Conservation (phyloP, 192 early-diverging fungal species). For the Jimgerdemannia lactiflua region DNA sequence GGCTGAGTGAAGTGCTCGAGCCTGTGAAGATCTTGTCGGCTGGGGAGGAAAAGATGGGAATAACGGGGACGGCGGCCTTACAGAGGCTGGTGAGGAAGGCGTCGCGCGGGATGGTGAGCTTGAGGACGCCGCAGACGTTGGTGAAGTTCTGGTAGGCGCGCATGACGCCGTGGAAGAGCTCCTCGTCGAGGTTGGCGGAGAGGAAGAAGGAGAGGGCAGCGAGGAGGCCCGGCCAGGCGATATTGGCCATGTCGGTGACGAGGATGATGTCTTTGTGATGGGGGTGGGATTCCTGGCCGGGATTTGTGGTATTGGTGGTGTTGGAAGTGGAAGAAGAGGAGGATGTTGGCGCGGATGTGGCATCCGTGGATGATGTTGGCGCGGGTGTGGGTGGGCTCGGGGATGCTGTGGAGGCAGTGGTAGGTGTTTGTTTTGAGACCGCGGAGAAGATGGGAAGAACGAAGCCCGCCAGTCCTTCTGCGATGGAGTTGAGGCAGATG, state of each 20-base stretch:
- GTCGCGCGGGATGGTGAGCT: constrained; percentile 77
- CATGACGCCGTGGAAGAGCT: constrained; percentile 71
- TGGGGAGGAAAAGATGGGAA: constrained; percentile 17
- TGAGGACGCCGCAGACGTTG: constrained; percentile 76
- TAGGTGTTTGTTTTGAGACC: constrained; percentile 1
- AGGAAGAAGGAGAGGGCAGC: constrained; percentile 75
- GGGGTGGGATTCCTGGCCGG: constrained; percentile 15
- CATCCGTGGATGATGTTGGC: not conserved
- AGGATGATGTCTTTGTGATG: constrained; percentile 45
- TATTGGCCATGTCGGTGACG: constrained; percentile 75
- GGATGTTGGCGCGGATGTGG: not conserved
- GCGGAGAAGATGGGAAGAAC: constrained; percentile 59
- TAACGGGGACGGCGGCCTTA: constrained; percentile 75
- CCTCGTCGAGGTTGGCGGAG: constrained; percentile 78
- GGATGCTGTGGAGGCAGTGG: not conserved
- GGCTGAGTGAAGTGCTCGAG: not conserved
- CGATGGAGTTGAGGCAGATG: constrained; percentile 64
- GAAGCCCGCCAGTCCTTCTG: constrained; percentile 65
- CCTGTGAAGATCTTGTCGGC: not conserved
- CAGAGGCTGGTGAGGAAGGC: constrained; percentile 84
- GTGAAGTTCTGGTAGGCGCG: constrained; percentile 73
- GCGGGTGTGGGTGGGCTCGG: constrained; percentile 9
- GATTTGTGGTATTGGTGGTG: constrained; percentile 27
- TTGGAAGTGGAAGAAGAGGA: not conserved
- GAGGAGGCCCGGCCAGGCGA: constrained; percentile 78